Base-by-base conservation (phyloP, 805 yeast species). In the Wickerhamomyces alni region DNA sequence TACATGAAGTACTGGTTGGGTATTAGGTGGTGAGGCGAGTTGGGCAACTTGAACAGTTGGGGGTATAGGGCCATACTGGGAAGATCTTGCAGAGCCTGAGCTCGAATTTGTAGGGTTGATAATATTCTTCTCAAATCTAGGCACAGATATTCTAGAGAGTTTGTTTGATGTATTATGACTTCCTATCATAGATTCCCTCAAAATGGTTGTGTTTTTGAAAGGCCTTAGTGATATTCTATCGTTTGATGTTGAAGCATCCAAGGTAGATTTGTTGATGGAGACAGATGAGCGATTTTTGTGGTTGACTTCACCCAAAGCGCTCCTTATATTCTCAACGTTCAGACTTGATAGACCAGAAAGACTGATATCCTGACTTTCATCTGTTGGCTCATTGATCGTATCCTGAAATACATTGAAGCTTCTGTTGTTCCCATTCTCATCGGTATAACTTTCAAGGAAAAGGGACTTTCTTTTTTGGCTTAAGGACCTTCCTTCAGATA, bases 391-490 rank as follows among this genome's bases (percentile, higher is more conserved):
- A 24, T 51, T 37, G 17, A 53, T 54, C 5, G 36, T 51, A 31
- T 55, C 56, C 13, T 43, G 54, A 27, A 33, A 54, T n/a, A 55
- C 50, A 29, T 38, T 46, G 34, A 55, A 55, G 4, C 44, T 38
- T 37, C 43, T 44, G 32, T 44, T 37, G 0, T 30, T 35, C 8
- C 58, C 59, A 30, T 41, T 46, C 3, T 53, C 58, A 30, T 55
- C 59, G 15, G 52, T 44, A 37, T 30, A 55, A 3, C 50, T 40
- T 32, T 55, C 58, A 36, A 53, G 48, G 37, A 55, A 54, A 41
- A 33, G 38, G 9, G 56, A 51, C 21, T 44, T 44, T 37, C 57
- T 45, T 33, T 36, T 6, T 46, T 41, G 1, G 41, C 36, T 11
- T 8, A 41, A 27, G 18, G 43, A 8, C 8, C 25, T 28, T n/a